These are phyloP conservation scores for Suillus occidentalis DNA, from an alignment of 768 basidiomycete genomes.

Conservation along the genomic window DNA sequence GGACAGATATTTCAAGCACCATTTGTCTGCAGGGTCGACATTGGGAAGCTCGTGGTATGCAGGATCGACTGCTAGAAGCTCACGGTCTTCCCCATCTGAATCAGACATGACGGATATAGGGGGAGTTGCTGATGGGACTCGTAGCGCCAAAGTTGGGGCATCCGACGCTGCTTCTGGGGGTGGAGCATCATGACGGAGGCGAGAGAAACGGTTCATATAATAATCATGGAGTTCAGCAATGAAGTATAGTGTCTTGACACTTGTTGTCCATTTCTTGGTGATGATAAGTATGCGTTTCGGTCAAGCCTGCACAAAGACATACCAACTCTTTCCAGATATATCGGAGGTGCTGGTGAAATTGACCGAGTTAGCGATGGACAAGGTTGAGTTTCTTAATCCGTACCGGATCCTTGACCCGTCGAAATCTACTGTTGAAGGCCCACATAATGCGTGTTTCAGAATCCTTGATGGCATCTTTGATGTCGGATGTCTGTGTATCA, in stretches of 20 bases:
- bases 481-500: background rate
- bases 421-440: background rate
- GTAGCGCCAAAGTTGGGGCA: background rate
- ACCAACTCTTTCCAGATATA: slow-evolving; percentile 57
- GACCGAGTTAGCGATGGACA: background rate
- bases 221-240: slow-evolving; percentile 43
- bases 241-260: slow-evolving; percentile 52
- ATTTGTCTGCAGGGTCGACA: slow-evolving; percentile 1
- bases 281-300: background rate
- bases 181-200: too few relatives aligned
- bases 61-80: background rate
- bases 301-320: slow-evolving; percentile 7
- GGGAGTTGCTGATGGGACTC: background rate
- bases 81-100: background rate
- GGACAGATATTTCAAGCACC: background rate
- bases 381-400: background rate
- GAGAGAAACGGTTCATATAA: slow-evolving; percentile 24
- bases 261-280: slow-evolving; percentile 50
- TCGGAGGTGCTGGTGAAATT: slow-evolving; percentile 44
- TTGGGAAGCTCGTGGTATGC: background rate
- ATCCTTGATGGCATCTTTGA: background rate
- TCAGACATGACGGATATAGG: background rate
- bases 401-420: background rate
- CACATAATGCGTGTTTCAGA: background rate
- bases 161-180: background rate